phyloP scores from a whole-genome alignment of 2,329 filamentous ascomycete genomes.

The Lasiodiplodia hormozganensis region DNA sequence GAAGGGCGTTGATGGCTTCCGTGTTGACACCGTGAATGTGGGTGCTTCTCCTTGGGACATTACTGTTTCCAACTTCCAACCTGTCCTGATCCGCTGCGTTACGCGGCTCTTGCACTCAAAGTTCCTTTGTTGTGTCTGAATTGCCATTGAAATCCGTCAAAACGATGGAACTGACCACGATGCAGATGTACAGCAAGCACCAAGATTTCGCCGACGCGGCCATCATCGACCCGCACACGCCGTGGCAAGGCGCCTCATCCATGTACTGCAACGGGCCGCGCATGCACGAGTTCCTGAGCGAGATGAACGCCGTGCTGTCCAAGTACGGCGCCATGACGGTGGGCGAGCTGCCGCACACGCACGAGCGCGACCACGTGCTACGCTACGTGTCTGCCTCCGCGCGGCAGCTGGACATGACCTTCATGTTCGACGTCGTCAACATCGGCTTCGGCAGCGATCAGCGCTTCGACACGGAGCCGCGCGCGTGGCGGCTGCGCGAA shows the following conservation, averaged over 20 bases:
- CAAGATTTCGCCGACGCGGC: slow-evolving; percentile 26
- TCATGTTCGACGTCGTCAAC: slow-evolving; percentile 71
- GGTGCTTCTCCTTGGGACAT: slow-evolving; percentile 30
- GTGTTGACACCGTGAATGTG: slow-evolving; percentile 49
- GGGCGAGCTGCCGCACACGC: slow-evolving; percentile 71
- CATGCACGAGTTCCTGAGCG: slow-evolving; percentile 71
- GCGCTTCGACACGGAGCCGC: not conserved
- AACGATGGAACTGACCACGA: not conserved
- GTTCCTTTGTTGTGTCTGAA: too few species aligned
- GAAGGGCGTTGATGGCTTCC: slow-evolving; percentile 64
- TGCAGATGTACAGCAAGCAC: slow-evolving; percentile 26
- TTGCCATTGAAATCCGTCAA: too few species aligned
- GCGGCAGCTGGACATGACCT: slow-evolving; percentile 72
- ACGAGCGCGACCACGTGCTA: slow-evolving; percentile 63
- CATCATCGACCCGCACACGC: slow-evolving; percentile 3
- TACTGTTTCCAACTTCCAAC: not conserved
- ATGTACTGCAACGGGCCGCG: slow-evolving; percentile 72
- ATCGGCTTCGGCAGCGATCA: slow-evolving; percentile 15
- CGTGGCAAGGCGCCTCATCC: slow-evolving; percentile 46
- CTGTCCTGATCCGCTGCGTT: too few species aligned
- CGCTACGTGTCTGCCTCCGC: slow-evolving; percentile 65
- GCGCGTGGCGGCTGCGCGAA: slow-evolving; percentile 50
- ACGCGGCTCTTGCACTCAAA: too few species aligned
- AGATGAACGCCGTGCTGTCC: slow-evolving; percentile 67
- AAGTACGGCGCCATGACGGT: slow-evolving; percentile 73